Percentiles rank a stretch among this genome's conserved stretches.
Conservation (phyloP, 2,329 filamentous ascomycete species). For the Ambrosiella xylebori region DNA sequence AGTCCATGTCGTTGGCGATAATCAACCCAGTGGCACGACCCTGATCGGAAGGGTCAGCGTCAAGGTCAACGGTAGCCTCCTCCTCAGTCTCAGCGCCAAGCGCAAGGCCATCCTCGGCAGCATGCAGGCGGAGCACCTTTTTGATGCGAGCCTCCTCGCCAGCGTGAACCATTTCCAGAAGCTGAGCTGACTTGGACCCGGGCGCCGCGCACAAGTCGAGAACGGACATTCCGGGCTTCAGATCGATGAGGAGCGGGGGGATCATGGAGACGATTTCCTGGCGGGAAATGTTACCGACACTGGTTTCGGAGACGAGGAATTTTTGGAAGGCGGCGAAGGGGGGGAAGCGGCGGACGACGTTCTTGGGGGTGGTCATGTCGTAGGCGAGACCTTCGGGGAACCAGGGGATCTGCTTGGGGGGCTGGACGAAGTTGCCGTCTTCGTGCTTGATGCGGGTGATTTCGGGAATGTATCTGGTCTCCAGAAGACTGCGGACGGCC, state of each 20-base stretch:
- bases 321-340: constrained; percentile 94
- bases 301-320: constrained; percentile 92
- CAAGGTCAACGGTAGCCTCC: constrained; percentile 34
- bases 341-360: constrained; percentile 80
- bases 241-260: constrained; percentile 79
- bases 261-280: constrained; percentile 99
- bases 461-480: constrained; percentile 76
- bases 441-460: constrained; percentile 69
- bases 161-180: constrained; percentile 83
- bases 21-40: constrained; percentile 81
- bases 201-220: constrained; percentile 93
- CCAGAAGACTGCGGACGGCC: constrained; percentile 73
- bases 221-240: constrained; percentile 80
- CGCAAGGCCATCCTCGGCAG: constrained; percentile 41
- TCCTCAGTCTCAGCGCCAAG: constrained; percentile 30
- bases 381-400: constrained; percentile 92
- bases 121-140: constrained; percentile 48
- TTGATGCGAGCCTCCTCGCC: constrained; percentile 79
- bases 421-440: constrained; percentile 66
- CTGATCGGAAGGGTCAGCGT: constrained; percentile 49
- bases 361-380: constrained; percentile 96
- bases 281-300: constrained; percentile 89
- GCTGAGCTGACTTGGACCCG: constrained; percentile 88
- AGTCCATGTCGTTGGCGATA: constrained; percentile 91
- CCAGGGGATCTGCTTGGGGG: constrained; percentile 71